Conservation (phyloP, 257 asterid species). For the Lantana camara region DNA sequence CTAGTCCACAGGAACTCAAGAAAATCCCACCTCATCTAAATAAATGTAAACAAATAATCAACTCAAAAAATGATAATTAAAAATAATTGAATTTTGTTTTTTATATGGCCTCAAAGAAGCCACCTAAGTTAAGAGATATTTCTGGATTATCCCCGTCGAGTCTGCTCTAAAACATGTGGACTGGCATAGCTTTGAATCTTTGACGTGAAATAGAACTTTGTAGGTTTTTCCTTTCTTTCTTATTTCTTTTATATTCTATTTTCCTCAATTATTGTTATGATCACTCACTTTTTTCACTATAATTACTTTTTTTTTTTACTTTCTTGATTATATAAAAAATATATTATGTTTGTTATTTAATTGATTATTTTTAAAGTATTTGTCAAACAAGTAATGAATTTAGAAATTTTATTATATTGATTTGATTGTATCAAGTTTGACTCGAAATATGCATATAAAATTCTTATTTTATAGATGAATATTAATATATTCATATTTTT, state of each 20-base stretch:
- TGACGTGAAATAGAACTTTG: not conserved
- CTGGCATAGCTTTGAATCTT: not conserved
- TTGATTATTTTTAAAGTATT: no score
- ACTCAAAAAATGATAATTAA: not conserved
- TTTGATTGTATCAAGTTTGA: no score
- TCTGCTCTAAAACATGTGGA: not conserved
- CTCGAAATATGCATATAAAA: no score
- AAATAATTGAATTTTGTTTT: not conserved
- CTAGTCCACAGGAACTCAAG: not conserved
- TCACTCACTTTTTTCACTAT: no score
- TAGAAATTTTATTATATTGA: no score
- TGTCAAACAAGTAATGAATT: no score
- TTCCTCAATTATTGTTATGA: not conserved
- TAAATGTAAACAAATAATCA: conserved; percentile 6
- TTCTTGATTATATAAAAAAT: no score
- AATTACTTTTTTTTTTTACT: no score
- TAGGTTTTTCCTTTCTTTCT: not conserved
- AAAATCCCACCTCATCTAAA: not conserved
- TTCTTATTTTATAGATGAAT: no score
- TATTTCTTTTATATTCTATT: not conserved
- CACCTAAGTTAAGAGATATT: conserved; percentile 19
- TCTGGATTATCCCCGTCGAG: conserved; percentile 7
- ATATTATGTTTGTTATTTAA: no score
- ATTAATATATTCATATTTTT: no score
- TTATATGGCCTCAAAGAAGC: conserved; percentile 4